Base-by-base conservation (phyloP, 805 yeast genomes). In the Candida nemodendra region DNA sequence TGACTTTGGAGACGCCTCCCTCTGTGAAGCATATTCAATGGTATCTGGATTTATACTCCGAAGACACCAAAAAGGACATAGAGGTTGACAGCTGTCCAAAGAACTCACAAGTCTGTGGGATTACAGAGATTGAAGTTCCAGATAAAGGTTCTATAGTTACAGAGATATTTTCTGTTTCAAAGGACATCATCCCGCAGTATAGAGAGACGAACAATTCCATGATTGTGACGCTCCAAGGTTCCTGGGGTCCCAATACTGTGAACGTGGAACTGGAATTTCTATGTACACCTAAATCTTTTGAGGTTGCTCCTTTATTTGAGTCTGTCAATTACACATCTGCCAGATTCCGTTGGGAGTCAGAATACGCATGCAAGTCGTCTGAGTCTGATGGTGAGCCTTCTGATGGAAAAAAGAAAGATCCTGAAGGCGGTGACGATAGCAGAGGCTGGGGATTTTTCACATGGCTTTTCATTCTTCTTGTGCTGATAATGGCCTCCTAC, bases 401-500 rank as follows among this genome's bases (percentile, higher is more conserved):
- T 9, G 44, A 47, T 11, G 51, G 47, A 26, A 45, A 53, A 16
- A 49, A 59, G 12, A 50, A 49, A 3, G 54, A 59, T 34, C 58
- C 58, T 21, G 50, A 55, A 19, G 39, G 43, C 15, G 40, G 48
- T 4, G 64, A 59, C n/a, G 60, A 59, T 27, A 68, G 78, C 9
- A 33, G 64, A 53, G 78, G 81, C 41, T 79, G 91, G 81, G 93
- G 95, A 36, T 77, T 90, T 73, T 77, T 90, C 57, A 76, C 89
- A 2, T 86, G 91, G 81, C 54, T 88, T 8, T 86, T 90, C 56
- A 80, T 90, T 49, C 64, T 89, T 42, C 62, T 81, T 47, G 85
- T 86, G 13, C 61, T 91, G 23, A 74, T 75, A 31, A 71, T 84
- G 50, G 80, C 88, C 31, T 78, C 79, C 28, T 90, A 86, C 60